Evolutionary conservation across 2,329 filamentous ascomycete genomes (phyloP).

Genomic region (Hymenotorrendiella dingleyae): DNA sequence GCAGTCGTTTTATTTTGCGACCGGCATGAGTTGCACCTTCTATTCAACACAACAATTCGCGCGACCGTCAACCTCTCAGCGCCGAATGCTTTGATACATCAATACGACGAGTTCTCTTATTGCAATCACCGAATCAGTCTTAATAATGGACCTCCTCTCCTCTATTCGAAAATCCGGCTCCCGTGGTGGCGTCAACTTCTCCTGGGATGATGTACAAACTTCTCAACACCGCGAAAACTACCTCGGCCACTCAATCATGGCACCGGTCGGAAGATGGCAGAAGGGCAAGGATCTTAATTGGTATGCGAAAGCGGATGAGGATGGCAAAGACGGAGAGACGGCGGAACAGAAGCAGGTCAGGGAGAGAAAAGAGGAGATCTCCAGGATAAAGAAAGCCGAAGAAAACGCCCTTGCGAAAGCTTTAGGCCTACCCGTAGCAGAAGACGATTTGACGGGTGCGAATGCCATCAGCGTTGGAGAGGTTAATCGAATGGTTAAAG

Average conservation of each 20-base stretch:
- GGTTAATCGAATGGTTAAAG: constrained; percentile 47
- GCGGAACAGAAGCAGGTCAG: constrained; percentile 52
- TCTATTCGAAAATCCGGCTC: constrained; percentile 87
- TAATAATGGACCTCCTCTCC: constrained; percentile 81
- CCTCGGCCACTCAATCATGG: constrained; percentile 69
- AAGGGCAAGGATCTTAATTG: constrained; percentile 57
- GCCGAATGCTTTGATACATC: background rate
- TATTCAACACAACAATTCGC: too few relatives aligned
- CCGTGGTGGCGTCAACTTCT: constrained; percentile 91
- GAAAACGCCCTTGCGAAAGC: constrained; percentile 84
- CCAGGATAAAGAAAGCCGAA: constrained; percentile 81
- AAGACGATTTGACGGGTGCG: constrained; percentile 46
- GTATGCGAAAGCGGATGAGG: constrained; percentile 53
- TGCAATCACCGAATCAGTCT: background rate
- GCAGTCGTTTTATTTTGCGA: too few relatives aligned
- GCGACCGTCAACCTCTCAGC: too few relatives aligned
- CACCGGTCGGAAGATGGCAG: constrained; percentile 69
- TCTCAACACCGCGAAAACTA: constrained; percentile 88
- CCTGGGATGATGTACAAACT: constrained; percentile 88
- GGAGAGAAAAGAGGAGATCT: constrained; percentile 70
- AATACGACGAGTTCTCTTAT: background rate
- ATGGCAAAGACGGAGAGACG: constrained; percentile 49
- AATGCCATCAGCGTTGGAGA: constrained; percentile 66
- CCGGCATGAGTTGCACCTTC: too few relatives aligned
- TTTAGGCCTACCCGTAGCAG: constrained; percentile 69